Base-by-base conservation (phyloP, 306 rosid species). In the Castanea mollissima region DNA sequence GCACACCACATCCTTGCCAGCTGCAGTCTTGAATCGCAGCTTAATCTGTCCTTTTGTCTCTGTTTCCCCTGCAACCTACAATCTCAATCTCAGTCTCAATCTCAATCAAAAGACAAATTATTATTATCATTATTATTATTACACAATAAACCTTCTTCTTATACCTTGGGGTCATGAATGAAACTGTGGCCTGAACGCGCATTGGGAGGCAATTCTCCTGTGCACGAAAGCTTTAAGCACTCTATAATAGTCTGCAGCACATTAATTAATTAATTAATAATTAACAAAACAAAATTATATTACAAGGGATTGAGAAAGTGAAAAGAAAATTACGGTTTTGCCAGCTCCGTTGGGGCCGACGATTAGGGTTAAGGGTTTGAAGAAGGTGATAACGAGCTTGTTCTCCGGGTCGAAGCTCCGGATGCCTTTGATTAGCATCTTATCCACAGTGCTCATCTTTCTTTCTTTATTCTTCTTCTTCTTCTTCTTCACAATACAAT, bases 331-430 rank as follows among this genome's bases (percentile, higher is more conserved):
- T 81, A 91, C 96, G 23, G 99, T 95, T 75, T 94, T 95, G 4
- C 99, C 98, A 21, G 97, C 98, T 76, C 99, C 99, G 77, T 94
- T 94, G 74, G 93, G 97, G 34, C 99, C 99, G 75, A 95, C 99
- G 69, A 95, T 95, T 80, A 95, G 92, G 84, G 99, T 95, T 84
- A 91, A 82, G 57, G 99, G 99, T 78, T 70, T 92, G 93, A 95
- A 95, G 92, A 95, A 95, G 88, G 99, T 89, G 86, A 95, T 86
- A 54, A 95, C 99, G 85, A 90, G 85, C 83, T 86, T 91, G 88
- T 95, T 95, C 82, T 95, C 99, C 29, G 99, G 99, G 87, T 95
- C 98, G 80, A 95, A 95, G 82, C 99, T 95, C 84, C 99, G 89
- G 74, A 92, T 95, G 19, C 99, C 99, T 76, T 95, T 92, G 56